Evolutionary conservation across 176 grass and related monocot species (phyloP).

Genomic region (Chrysopogon serrulatus): DNA sequence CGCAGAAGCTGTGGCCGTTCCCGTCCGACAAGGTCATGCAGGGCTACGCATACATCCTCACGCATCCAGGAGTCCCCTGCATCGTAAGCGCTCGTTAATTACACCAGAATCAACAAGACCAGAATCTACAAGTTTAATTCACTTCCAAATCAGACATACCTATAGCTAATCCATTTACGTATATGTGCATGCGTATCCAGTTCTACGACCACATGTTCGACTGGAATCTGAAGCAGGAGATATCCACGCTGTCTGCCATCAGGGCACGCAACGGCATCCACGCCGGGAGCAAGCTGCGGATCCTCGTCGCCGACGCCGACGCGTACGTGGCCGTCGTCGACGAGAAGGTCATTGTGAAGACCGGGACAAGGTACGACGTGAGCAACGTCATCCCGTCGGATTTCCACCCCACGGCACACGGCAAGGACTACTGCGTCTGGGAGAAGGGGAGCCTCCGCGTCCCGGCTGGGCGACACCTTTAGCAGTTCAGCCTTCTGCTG

Average conservation of each 20-base stretch:
- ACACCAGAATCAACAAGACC: not conserved
- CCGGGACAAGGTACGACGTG: constrained; percentile 56
- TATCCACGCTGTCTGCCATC: constrained; percentile 34
- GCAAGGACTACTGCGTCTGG: constrained; percentile 64
- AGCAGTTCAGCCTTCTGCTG: not conserved
- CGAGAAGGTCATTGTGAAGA: constrained; percentile 64
- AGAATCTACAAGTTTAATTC: not conserved
- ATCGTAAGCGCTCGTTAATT: constrained; percentile 41
- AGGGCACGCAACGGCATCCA: constrained; percentile 51
- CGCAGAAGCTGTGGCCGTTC: constrained; percentile 71
- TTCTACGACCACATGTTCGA: constrained; percentile 79
- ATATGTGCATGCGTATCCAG: not conserved
- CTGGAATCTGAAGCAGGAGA: constrained; percentile 68
- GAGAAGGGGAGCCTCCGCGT: constrained; percentile 56
- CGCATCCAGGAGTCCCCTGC: constrained; percentile 64
- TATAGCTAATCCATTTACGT: not conserved
- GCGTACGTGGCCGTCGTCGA: constrained; percentile 56
- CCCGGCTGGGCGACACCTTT: constrained; percentile 18
- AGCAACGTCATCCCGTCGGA: constrained; percentile 48
- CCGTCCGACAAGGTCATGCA: constrained; percentile 75
- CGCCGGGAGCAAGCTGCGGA: constrained; percentile 43
- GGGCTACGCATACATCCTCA: constrained; percentile 85
- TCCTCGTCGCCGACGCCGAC: constrained; percentile 51
- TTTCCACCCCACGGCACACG: constrained; percentile 29
- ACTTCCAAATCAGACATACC: not conserved